phyloP scores from a whole-genome alignment of 169 alveolate species.

The Perkinsus marinus region DNA sequence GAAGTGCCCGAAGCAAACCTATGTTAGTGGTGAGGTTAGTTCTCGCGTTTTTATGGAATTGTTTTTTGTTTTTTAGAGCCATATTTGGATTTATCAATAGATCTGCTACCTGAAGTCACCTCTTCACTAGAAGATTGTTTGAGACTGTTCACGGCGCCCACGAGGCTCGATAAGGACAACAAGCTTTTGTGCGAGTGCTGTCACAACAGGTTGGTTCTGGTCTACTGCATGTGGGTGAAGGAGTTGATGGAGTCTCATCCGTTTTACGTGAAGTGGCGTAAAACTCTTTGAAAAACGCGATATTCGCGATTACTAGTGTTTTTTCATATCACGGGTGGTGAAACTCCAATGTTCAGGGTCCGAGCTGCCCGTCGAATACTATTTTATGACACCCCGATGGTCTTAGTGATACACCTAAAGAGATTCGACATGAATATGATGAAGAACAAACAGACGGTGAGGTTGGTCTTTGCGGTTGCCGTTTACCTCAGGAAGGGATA shows the following conservation, averaged over 20 bases:
- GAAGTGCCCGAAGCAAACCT: background rate
- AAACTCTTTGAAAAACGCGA: too few relatives aligned
- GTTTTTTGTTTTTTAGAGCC: background rate
- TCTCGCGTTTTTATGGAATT: background rate
- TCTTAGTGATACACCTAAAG: background rate
- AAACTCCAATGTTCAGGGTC: too few relatives aligned
- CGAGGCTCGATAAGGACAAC: background rate
- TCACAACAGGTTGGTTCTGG: background rate
- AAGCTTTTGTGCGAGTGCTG: background rate
- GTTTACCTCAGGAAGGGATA: too few relatives aligned
- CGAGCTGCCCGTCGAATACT: background rate
- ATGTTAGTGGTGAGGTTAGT: background rate
- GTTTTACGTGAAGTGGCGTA: too few relatives aligned
- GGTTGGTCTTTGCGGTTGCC: too few relatives aligned
- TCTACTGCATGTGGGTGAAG: background rate
- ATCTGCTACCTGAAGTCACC: background rate
- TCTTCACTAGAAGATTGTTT: background rate
- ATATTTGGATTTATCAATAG: background rate
- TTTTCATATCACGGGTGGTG: too few relatives aligned
- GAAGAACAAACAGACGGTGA: background rate
- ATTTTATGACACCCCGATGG: background rate
- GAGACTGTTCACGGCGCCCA: background rate
- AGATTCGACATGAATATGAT: background rate
- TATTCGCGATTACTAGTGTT: too few relatives aligned
- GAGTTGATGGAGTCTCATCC: background rate